phyloP scores from a whole-genome alignment of 306 rosid genomes.

The Boehmeria nivea region DNA sequence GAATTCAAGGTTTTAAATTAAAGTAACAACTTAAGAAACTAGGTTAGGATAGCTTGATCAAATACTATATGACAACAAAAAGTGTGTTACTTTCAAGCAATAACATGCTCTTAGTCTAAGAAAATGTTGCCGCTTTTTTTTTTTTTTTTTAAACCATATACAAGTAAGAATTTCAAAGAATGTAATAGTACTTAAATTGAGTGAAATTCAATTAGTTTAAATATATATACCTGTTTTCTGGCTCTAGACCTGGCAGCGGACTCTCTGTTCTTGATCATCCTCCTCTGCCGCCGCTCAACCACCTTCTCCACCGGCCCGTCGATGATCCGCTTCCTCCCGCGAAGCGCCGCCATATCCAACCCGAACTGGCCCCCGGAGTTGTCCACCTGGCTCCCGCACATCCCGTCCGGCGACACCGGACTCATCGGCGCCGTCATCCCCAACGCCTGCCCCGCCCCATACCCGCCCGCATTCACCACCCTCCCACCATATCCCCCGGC shows the following conservation, averaged over 20 bases:
- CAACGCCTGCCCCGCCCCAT: slow-evolving; percentile 30
- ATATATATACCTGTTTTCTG: slow-evolving; percentile 66
- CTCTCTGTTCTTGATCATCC: slow-evolving; percentile 96
- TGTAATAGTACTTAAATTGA: no score
- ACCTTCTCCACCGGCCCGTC: slow-evolving; percentile 87
- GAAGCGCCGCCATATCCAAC: slow-evolving; percentile 50
- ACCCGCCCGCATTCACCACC: slow-evolving; percentile 49
- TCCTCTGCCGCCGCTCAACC: slow-evolving; percentile 93
- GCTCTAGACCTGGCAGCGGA: slow-evolving; percentile 98
- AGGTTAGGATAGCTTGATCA: no score
- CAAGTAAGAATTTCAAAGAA: no score
- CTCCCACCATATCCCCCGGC: slow-evolving; percentile 54
- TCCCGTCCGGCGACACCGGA: slow-evolving; percentile 68
- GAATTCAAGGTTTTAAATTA: no score
- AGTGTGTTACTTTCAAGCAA: no score
- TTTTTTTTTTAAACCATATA: no score
- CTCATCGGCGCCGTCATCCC: slow-evolving; percentile 49
- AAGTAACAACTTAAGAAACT: no score
- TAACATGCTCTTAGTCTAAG: no score
- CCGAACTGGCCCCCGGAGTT: slow-evolving; percentile 40
- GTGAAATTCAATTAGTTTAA: no score
- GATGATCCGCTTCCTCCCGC: slow-evolving; percentile 67
- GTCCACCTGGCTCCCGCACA: slow-evolving; percentile 39
- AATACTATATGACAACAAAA: no score
- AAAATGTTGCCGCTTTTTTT: no score